Percentiles rank a stretch among this genome's conserved stretches.
These are phyloP conservation scores for Monosporozyma unispora DNA, from an alignment of 805 yeast genomes.

Conservation along the genomic window DNA sequence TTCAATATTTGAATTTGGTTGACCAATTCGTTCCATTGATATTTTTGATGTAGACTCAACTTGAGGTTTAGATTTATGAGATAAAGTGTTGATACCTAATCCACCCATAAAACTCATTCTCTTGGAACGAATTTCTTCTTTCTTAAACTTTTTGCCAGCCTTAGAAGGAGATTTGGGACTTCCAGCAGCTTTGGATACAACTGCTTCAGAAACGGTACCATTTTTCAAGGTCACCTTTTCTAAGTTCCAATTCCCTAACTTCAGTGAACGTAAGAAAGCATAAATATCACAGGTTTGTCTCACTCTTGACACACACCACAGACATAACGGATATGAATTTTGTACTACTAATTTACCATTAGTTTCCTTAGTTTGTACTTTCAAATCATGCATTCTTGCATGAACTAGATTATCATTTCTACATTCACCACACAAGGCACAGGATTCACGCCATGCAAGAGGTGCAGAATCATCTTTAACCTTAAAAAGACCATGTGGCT, in stretches of 20 bases:
- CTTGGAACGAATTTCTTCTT: constrained; percentile 2
- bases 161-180: neutral
- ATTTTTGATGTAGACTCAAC: constrained; percentile 9
- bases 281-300: constrained; percentile 78
- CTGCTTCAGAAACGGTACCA: constrained; percentile 8
- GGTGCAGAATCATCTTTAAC: constrained; percentile 59
- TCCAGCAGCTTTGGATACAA: constrained; percentile 5
- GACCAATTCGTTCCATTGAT: constrained; percentile 14
- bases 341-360: constrained; percentile 23
- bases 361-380: constrained; percentile 33
- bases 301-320: constrained; percentile 68
- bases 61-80: constrained; percentile 8
- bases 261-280: constrained; percentile 61
- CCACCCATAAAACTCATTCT: constrained; percentile 25
- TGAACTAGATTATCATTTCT: constrained; percentile 64
- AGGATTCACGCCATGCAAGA: constrained; percentile 64
- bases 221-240: constrained; percentile 30
- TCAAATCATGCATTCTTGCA: constrained; percentile 66
- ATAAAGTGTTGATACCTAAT: constrained; percentile 9
- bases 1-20: constrained; percentile 31
- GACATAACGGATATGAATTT: constrained; percentile 61
- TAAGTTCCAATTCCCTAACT: constrained; percentile 51
- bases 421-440: constrained; percentile 77
- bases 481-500: too few species aligned
- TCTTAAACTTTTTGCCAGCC: neutral